phyloP scores from a whole-genome alignment of 768 basidiomycete genomes.

The Leccinum subtestaceum region DNA sequence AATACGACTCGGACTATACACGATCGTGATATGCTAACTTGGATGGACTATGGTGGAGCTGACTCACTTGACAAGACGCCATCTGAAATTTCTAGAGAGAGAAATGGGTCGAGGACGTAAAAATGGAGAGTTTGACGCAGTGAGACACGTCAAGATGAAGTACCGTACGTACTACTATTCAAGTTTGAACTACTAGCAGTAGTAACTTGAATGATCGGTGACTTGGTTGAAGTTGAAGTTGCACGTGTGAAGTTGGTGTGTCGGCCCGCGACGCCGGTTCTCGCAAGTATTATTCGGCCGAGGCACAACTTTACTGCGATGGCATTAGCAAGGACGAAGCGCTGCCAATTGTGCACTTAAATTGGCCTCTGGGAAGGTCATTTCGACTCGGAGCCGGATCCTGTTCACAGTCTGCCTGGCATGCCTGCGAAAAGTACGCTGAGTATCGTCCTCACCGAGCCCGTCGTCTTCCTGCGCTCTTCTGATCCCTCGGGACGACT shows the following conservation, averaged over 20 bases:
- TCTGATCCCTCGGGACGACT: constrained; percentile 44
- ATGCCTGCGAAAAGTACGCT: constrained; percentile 42
- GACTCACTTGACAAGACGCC: not conserved
- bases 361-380: not conserved
- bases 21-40: not conserved
- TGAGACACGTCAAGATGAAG: not conserved
- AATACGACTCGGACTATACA: not conserved
- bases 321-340: not conserved
- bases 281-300: too few species aligned
- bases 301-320: not conserved
- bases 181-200: too few species aligned
- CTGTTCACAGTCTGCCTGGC: not conserved
- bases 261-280: too few species aligned
- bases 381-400: not conserved
- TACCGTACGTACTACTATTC: not conserved
- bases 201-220: too few species aligned
- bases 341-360: not conserved
- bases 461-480: constrained; percentile 67
- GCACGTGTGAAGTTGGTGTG: too few species aligned
- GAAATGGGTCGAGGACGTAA: not conserved
- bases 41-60: not conserved
- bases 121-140: not conserved
- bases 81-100: not conserved
- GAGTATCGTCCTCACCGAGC: constrained; percentile 64
- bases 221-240: too few species aligned